Evolutionary conservation across 1,284 basidiomycete genomes (phyloP), one percentile per base, ranked within the genome.

Genomic region (Inonotus obliquus): DNA sequence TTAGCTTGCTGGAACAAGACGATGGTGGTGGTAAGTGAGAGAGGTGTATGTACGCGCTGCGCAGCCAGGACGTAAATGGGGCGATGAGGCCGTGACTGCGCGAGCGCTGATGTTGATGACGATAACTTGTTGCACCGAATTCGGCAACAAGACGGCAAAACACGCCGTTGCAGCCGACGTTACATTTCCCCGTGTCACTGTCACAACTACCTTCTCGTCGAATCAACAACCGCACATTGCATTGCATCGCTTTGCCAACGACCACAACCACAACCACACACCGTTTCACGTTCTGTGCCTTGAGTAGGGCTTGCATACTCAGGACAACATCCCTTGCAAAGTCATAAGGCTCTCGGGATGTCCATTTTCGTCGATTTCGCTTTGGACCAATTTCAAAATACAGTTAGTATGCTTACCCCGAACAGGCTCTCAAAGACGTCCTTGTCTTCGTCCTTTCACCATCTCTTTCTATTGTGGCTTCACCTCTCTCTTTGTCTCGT

Each of bases 11-110:
- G 27, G 21, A 27, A 48, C 49, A 14, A 48, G 19, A 1, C 29
- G 57, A 35, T 51, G 48, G 49, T 59, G 57, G 19, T 52, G 35
- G 57, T 32, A 37, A 29, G 38, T 32, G 52, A 52, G n/a, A 35
- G 17, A 58, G 37, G 49, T 39, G 38, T 9, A 44, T 47, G 56
- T n/a, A 32, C 19, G 44, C 23, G 47, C 47, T 35, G 44, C 23
- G 47, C 47, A 27, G 21, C 35, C 32, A 27, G 35, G 27, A n/a
- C 7, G 41, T 21, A 27, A 54, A n/a, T 27, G 32, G 7, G 35
- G 39, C 35, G 35, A 2, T 37, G 38, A 23, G 53, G 32, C 21
- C 35, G 29, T 7, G 19, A 38, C 2, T 25, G 19, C 13, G 52
- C 52, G 54, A 11, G 21, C 44, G 45, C 56, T 56, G 39, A 45